Base-by-base conservation (phyloP, 192 early-diverging fungal genomes). In the Chytriomyces confervae region DNA sequence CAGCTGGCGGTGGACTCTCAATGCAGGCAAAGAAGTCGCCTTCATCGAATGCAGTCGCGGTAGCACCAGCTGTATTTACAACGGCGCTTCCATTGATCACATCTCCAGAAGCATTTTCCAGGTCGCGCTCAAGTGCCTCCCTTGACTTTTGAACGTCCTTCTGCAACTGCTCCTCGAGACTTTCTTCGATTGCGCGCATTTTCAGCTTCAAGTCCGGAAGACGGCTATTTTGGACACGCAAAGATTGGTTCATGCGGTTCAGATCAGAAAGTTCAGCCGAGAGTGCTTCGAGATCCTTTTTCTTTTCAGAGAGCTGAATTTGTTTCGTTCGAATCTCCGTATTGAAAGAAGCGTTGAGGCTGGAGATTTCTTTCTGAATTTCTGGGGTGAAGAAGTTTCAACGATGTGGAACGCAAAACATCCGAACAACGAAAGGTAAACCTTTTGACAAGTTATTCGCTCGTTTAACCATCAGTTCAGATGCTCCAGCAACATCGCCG, bases 121-220 rank as follows among this genome's bases (percentile, higher is more conserved):
- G 43, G 9, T 76, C 74, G 27, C 27, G 9, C 47, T 76, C 74
- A 62, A 76, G 64, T 29, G 74, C 61, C n/a, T 10, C 49, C 3
- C 74, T 62, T 16, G 64, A 29, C 10, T 8, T 57, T 16, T 64
- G 24, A 23, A 74, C 57, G 46, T 72, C 29, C 27, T 62, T 43
- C 9, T 77, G 77, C 47, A 80, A 61, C 49, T 82, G 76, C 45
- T 84, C 82, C 23, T 77, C 77, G 57, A 88, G 73, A 4, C 53
- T 68, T 50, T 51, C 11, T 53, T 87, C 83, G 62, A 88, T 65
- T 13, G 67, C 63, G 11, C 53, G 60, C 69, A 89, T 80, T 46
- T 80, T 73, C 23, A 11, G n/a, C 1, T 68, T 43, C 57, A 89
- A 60, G 11, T 87, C 83, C 10, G 88, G 86, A 46, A 89, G 57